These are phyloP conservation scores for Penicillium paneum DNA, from an alignment of 2,329 filamentous ascomycete species.

Conservation along the genomic window DNA sequence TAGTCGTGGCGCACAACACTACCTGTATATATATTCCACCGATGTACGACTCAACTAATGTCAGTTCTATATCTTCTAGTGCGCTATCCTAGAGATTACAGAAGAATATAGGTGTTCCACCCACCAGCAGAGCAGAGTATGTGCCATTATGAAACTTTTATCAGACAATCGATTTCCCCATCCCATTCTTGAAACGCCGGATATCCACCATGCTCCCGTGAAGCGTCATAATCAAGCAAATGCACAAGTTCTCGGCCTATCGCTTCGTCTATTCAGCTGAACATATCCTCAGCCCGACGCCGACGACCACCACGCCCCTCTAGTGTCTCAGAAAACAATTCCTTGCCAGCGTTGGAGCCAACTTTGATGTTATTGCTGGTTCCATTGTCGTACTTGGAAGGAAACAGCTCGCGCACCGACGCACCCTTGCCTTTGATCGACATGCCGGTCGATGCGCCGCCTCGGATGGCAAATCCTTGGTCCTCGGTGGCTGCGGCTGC, in stretches of 20 bases:
- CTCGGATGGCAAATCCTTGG: constrained; percentile 39
- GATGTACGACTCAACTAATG: not conserved
- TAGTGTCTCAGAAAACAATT: constrained; percentile 63
- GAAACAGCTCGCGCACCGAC: constrained; percentile 67
- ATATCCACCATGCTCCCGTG: constrained; percentile 13
- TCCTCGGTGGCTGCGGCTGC: constrained; percentile 53
- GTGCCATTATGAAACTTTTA: constrained; percentile 11
- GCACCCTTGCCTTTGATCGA: constrained; percentile 68
- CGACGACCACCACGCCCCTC: constrained; percentile 59
- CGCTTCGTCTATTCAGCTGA: constrained; percentile 49
- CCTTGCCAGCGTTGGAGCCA: constrained; percentile 65
- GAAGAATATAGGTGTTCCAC: not conserved
- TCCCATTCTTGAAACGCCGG: constrained; percentile 15
- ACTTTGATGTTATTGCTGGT: constrained; percentile 46
- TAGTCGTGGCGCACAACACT: not conserved
- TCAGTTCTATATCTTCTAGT: not conserved
- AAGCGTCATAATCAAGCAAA: constrained; percentile 2
- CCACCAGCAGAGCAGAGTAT: constrained; percentile 10
- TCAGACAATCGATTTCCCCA: constrained; percentile 7
- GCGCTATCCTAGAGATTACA: not conserved
- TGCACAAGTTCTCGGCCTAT: not conserved
- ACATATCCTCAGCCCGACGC: constrained; percentile 70
- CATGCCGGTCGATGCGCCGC: constrained; percentile 51
- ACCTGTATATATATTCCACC: not conserved
- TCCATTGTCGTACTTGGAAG: constrained; percentile 50